Percentiles rank a stretch among this genome's conserved stretches.
Conservation (phyloP, 345 rosid genomes). For the Lepidium didymum region DNA sequence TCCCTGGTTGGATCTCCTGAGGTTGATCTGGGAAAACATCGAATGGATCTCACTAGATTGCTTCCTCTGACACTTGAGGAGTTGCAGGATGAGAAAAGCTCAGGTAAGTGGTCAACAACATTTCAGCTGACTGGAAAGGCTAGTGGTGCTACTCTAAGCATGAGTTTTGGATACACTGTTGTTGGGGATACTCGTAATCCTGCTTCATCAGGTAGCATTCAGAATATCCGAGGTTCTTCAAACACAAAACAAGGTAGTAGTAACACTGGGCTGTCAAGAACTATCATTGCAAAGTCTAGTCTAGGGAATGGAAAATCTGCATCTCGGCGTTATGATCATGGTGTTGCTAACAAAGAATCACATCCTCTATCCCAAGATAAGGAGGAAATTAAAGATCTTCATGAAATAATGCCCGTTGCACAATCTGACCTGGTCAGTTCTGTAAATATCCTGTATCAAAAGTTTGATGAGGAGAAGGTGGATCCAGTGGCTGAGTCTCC, state of each 20-base stretch:
- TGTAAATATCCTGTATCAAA: slow-evolving; percentile 33
- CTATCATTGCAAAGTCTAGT: slow-evolving; percentile 27
- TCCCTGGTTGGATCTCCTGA: slow-evolving; percentile 52
- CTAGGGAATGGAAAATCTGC: slow-evolving; percentile 33
- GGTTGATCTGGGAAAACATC: slow-evolving; percentile 91
- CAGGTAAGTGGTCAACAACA: slow-evolving; percentile 90
- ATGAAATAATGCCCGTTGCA: slow-evolving; percentile 53
- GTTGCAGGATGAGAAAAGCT: slow-evolving; percentile 84
- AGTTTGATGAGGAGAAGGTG: slow-evolving; percentile 48
- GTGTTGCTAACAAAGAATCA: slow-evolving; percentile 28
- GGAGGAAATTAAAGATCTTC: slow-evolving; percentile 77
- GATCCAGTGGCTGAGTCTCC: slow-evolving; percentile 33
- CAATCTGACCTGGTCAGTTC: slow-evolving; percentile 40
- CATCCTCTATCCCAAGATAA: slow-evolving; percentile 23
- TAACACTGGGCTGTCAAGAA: slow-evolving; percentile 25
- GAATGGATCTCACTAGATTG: slow-evolving; percentile 82
- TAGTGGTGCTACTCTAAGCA: slow-evolving; percentile 60
- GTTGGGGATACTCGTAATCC: slow-evolving; percentile 46
- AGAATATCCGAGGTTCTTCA: slow-evolving; percentile 28
- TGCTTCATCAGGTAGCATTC: slow-evolving; percentile 31
- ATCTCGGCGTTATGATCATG: slow-evolving; percentile 38
- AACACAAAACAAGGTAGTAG: slow-evolving; percentile 35
- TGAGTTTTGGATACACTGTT: slow-evolving; percentile 79
- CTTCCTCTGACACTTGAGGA: slow-evolving; percentile 94
- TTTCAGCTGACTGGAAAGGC: slow-evolving; percentile 78